Evolutionary conservation across 306 rosid species (phyloP).

Genomic region (Lablab purpureus): DNA sequence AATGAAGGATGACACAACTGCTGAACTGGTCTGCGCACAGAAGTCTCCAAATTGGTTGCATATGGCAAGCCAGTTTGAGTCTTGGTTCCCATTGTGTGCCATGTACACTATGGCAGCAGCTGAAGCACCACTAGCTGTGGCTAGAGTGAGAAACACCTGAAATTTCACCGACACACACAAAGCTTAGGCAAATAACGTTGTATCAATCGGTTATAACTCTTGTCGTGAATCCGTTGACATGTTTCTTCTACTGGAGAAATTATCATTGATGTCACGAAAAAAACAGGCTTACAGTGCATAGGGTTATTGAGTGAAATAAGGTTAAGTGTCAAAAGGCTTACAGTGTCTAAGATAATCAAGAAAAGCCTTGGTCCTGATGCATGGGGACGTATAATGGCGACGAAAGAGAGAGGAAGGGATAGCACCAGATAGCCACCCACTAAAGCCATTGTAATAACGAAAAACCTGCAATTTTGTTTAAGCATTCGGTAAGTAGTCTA

Average conservation of each 20-base stretch:
- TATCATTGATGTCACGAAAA: too few species aligned
- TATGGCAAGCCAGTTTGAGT: constrained; percentile 79
- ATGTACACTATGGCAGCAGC: constrained; percentile 72
- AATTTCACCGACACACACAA: too few species aligned
- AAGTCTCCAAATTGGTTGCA: constrained; percentile 77
- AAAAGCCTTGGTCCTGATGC: constrained; percentile 72
- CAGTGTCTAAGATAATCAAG: constrained; percentile 79
- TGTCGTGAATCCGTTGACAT: too few species aligned
- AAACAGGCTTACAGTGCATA: too few species aligned
- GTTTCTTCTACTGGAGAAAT: too few species aligned
- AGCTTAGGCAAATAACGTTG: too few species aligned
- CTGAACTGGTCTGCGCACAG: constrained; percentile 61
- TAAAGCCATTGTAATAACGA: constrained; percentile 75
- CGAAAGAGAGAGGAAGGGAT: constrained; percentile 78
- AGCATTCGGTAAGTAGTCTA: background rate
- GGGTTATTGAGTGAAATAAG: too few species aligned
- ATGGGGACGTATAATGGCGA: constrained; percentile 74
- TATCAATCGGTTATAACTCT: too few species aligned
- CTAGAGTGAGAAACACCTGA: constrained; percentile 69
- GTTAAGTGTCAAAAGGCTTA: constrained; percentile 9
- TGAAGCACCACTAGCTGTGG: constrained; percentile 63
- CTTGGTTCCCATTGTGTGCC: constrained; percentile 74
- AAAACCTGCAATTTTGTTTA: constrained; percentile 67
- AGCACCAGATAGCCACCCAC: constrained; percentile 85
- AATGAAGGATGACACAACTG: constrained; percentile 65